These are phyloP conservation scores for Cenchrus americanus DNA, from an alignment of 176 grass and related monocot species.

Conservation along the genomic window DNA sequence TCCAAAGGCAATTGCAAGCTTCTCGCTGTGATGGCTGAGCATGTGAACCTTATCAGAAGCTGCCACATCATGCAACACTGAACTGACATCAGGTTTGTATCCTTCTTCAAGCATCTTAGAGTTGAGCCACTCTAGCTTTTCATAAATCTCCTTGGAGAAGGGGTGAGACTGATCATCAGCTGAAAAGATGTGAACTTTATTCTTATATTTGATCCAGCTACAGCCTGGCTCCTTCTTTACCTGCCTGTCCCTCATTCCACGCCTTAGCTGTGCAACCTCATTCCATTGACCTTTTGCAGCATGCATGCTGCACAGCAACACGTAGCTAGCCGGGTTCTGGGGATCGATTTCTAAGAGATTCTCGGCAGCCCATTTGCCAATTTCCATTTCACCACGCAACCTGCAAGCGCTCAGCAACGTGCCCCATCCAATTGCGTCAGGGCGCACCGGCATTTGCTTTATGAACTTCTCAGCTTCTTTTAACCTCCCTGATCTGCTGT, in stretches of 20 bases:
- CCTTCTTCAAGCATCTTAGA: conserved; percentile 63
- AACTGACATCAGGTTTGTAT: conserved; percentile 69
- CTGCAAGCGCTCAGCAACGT: conserved; percentile 69
- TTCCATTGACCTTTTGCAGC: conserved; percentile 68
- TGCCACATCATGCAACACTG: conserved; percentile 62
- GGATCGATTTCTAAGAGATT: conserved; percentile 68
- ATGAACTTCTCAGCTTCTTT: conserved; percentile 73
- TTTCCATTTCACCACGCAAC: conserved; percentile 57
- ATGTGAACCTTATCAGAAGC: conserved; percentile 70
- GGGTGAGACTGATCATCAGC: conserved; percentile 72
- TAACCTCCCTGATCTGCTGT: conserved; percentile 68
- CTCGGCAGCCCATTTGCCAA: conserved; percentile 78
- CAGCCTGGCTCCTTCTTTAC: conserved; percentile 85
- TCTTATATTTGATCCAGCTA: conserved; percentile 85
- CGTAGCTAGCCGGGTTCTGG: conserved; percentile 70
- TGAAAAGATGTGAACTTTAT: conserved; percentile 81
- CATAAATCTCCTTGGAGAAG: conserved; percentile 59
- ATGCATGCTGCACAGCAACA: conserved; percentile 67
- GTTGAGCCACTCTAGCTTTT: conserved; percentile 59
- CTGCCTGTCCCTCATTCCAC: conserved; percentile 69
- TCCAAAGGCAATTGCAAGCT: conserved; percentile 76
- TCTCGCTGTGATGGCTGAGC: conserved; percentile 71
- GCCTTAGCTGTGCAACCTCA: conserved; percentile 61
- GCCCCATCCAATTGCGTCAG: conserved; percentile 69
- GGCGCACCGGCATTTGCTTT: conserved; percentile 57